Base-by-base conservation (phyloP, 805 yeast species). In the Schwanniomyces sp. region DNA sequence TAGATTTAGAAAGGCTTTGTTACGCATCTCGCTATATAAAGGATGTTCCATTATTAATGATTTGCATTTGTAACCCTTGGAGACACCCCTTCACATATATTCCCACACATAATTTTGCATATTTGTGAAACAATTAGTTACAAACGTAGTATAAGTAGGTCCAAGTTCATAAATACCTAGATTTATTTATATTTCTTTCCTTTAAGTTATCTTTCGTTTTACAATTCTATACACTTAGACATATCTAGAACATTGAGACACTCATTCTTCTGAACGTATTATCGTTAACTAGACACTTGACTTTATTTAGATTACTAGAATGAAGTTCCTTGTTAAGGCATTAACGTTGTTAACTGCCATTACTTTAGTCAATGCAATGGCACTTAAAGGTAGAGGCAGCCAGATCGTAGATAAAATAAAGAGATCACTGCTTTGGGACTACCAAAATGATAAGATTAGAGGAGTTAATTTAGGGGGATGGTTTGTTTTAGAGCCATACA, bases 401-500 rank as follows among this genome's bases (percentile, higher is more conserved):
- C 27, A 37, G 14, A 37, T 24, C 14, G 18, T 37, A 9, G 34
- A 55, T 11, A 51, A 70, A 10, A 52, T 55, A 32, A 61, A 62
- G 37, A 53, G 49, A 30, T 56, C 58, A 16, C 54, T 52, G 3
- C 48, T 50, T 21, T 69, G 65, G 61, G 73, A 72, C 61, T 72
- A 68, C 52, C 55, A 60, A 28, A 65, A 60, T 41, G 66, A 68
- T 26, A 67, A 62, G 44, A 66, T 79, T 37, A 63, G 78, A 37
- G 96, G 96, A 57, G 90, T 90, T 43, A 86, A 86, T 60, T 68
- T 90, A 28, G 97, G 97, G 52, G 96, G 96, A 40, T 90, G 96
- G 96, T 76, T 90, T 43, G 90, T 90, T 1, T 69, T 90, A 38
- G 97, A 90, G 67, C 90, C 96, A 2, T 89, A 77, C 66, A 90